These are phyloP conservation scores for Copromyces sp. DNA, from an alignment of 495 filamentous ascomycete species.

Conservation along the genomic window DNA sequence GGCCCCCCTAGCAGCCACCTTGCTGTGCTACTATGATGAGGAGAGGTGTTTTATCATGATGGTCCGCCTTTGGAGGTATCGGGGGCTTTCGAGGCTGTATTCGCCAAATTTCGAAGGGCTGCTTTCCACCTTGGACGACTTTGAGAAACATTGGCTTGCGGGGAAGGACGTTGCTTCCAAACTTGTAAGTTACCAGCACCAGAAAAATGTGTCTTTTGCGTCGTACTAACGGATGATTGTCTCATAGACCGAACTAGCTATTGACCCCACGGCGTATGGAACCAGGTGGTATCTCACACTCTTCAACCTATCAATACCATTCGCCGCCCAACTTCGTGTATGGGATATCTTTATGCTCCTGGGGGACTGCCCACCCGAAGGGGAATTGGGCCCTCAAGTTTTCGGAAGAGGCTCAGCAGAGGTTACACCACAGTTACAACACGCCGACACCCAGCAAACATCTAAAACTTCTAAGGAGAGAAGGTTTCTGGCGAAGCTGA, in stretches of 20 bases:
- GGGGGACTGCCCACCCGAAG: slow-evolving; percentile 48
- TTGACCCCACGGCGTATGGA: slow-evolving; percentile 84
- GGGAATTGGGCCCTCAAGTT: slow-evolving; percentile 12
- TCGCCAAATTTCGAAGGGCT: slow-evolving; percentile 73
- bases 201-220: neutral
- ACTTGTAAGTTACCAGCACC: slow-evolving; percentile 50
- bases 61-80: slow-evolving; percentile 78
- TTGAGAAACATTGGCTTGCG: slow-evolving; percentile 76
- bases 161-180: slow-evolving; percentile 64
- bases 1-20: slow-evolving; percentile 84
- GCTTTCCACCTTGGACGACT: slow-evolving; percentile 80
- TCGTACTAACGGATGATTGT: neutral
- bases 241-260: slow-evolving; percentile 62
- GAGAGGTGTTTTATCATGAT: slow-evolving; percentile 92
- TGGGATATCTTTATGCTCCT: slow-evolving; percentile 99
- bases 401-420: neutral
- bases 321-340: slow-evolving; percentile 90
- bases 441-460: slow-evolving; percentile 4
- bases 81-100: slow-evolving; percentile 80
- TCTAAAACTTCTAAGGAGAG: neutral
- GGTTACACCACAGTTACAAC: neutral
- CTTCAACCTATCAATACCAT: slow-evolving; percentile 96
- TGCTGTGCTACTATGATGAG: slow-evolving; percentile 95
- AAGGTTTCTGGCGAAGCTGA: neutral
- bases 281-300: slow-evolving; percentile 96